Evolutionary conservation across 805 yeast genomes (phyloP), one percentile per base, ranked within the genome.

Genomic region (Saccharomycopsis sp.): DNA sequence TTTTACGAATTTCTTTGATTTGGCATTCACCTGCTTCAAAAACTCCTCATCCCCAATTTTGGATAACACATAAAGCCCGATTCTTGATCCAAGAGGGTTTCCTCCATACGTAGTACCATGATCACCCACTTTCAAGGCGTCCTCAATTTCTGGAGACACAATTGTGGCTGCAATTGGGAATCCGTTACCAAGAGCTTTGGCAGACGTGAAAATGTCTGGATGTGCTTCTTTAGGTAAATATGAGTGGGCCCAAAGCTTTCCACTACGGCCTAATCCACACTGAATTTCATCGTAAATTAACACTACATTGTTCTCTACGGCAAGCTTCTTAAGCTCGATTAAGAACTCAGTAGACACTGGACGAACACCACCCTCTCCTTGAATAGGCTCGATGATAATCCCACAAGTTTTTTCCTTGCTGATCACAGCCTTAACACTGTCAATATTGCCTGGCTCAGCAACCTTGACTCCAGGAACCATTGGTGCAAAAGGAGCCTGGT

Each of bases 41-140:
- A 94, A 86, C 19, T 75, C 78, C 2, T 76, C 72, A 54, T 85
- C 73, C 14, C 90, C 78, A 51, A 94, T 78, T 65, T 82, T 79
- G 56, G 79, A 84, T 23, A 94, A 73, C 14, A 94, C 96, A 67
- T 87, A 85, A 50, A 78, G 75, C 3, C 91, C 97, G 54, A 94
- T 81, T 62, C 92, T 82, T 41, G 93, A 79, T 3, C 91, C 98
- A 63, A 94, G 75, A 57, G 98, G 98, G 71, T 94, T 94, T 58
- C 99, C 99, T 63, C 99, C 98, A 69, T 87, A 93, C 0, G 99
- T 93, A 2, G 98, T 93, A 58, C 99, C 99, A 70, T 93, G 99
- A 69, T 94, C 99, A 59, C 99, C 99, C 22, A 89, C 93, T 59
- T 83, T 78, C 64, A 94, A 75, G 1, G 77, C 81, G 9, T 76